phyloP scores from a whole-genome alignment of 257 asterid species.

The Avicennia marina region DNA sequence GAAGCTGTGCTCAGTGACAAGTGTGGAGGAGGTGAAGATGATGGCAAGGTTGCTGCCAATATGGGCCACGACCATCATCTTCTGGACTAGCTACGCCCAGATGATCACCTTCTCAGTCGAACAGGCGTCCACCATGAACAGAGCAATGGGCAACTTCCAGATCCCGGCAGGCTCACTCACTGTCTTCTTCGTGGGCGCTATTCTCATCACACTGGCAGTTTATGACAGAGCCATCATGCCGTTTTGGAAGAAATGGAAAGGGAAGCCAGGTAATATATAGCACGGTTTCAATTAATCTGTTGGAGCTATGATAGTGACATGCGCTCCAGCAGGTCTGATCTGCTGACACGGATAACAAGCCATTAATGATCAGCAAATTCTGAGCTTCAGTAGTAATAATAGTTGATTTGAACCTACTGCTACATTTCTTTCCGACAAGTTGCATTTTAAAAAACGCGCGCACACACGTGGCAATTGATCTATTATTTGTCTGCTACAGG shows the following conservation, averaged over 20 bases:
- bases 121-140: conserved; percentile 85
- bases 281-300: too few relatives aligned
- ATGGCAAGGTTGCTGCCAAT: conserved; percentile 70
- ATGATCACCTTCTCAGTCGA: conserved; percentile 91
- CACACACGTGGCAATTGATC: too few relatives aligned
- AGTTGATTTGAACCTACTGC: too few relatives aligned
- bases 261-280: conserved; percentile 67
- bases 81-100: conserved; percentile 95
- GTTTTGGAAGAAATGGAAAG: conserved; percentile 72
- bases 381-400: too few relatives aligned
- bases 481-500: conserved; percentile 24
- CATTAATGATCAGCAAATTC: too few relatives aligned
- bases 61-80: conserved; percentile 93
- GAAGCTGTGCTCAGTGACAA: conserved; percentile 78
- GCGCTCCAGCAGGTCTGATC: too few relatives aligned
- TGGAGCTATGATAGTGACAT: too few relatives aligned
- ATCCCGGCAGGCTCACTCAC: conserved; percentile 94
- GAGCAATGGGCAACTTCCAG: conserved; percentile 51
- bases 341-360: too few relatives aligned
- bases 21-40: conserved; percentile 92
- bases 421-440: too few relatives aligned
- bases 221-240: conserved; percentile 84
- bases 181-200: conserved; percentile 80
- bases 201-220: conserved; percentile 54
- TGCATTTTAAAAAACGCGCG: too few relatives aligned